Conservation (phyloP, 192 early-diverging fungal genomes). For the Cetraspora pellucida region DNA sequence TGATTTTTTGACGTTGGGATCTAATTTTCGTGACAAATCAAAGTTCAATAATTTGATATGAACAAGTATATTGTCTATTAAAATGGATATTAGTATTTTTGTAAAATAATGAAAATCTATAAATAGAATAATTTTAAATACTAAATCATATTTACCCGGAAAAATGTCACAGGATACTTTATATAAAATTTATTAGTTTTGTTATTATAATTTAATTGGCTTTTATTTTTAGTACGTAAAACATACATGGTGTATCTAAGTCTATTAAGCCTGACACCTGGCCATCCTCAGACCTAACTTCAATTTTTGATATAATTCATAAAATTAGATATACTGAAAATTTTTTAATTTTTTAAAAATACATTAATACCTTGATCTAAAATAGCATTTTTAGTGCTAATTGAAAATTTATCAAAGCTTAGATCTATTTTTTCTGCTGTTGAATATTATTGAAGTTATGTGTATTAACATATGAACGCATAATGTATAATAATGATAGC, state of each 20-base stretch:
- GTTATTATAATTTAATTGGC: background rate
- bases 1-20: slow-evolving; percentile 13
- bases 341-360: background rate
- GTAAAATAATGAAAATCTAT: background rate
- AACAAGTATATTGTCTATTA: slow-evolving; percentile 18
- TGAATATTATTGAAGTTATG: background rate
- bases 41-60: background rate
- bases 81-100: background rate
- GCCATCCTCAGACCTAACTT: background rate
- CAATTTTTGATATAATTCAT: background rate
- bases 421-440: background rate
- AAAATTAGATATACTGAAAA: background rate
- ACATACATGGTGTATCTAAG: background rate
- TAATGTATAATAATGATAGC: background rate
- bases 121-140: too few species aligned
- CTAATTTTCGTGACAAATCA: background rate
- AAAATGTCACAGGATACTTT: background rate
- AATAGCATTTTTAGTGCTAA: background rate
- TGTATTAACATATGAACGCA: background rate
- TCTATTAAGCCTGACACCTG: background rate
- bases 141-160: slow-evolving; percentile 4
- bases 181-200: background rate
- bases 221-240: background rate
- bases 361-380: background rate
- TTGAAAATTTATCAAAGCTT: background rate